Evolutionary conservation across 2,329 filamentous ascomycete species (phyloP), one percentile per base, ranked within the genome.

Genomic region (Chalara sp.): DNA sequence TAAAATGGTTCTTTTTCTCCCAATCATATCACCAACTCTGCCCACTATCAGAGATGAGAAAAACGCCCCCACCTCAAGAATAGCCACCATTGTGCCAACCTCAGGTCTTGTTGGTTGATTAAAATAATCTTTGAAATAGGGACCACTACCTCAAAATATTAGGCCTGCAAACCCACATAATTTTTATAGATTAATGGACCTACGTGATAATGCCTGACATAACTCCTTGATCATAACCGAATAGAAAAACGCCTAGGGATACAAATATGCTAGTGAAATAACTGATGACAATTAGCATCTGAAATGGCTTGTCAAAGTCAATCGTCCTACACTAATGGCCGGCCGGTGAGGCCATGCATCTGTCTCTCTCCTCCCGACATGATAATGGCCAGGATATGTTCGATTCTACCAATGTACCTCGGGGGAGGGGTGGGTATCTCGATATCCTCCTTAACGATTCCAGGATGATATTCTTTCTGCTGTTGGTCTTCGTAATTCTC

Each of bases 21-120:
- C 93, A 55, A 97, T 88, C 51, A 96, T 80, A 67, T 99, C 93
- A 59, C 93, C 93, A 51, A 97, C 81, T 55, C 86, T 84, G 46
- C 93, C 93, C 35, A 97, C 89, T 32, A 85, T 69, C 8, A 99
- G 72, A 1, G 92, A 97, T 21, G 92, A 87, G 62, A 95, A 86
- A 56, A 99, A 87, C 37, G 93, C 93, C 53, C 93, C 93, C 48
- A 97, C 76, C 71, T 96, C 92, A 53, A 99, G 79, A 62, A 99
- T 97, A 58, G 93, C 92, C 52, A 99, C 93, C 86, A 97, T 97
- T 31, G 91, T 97, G 53, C 92, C 93, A 53, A 99, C 84, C 67
- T 96, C 83, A 44, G 90, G 89, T 61, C 81, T 81, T 29, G 88
- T 86, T 21, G 93, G 93, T 62, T 97, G 83, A 63, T 91, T 77